Evolutionary conservation across 176 grass and related monocot genomes (phyloP), one percentile per base, ranked within the genome.

Genomic region (Puya raimondii): DNA sequence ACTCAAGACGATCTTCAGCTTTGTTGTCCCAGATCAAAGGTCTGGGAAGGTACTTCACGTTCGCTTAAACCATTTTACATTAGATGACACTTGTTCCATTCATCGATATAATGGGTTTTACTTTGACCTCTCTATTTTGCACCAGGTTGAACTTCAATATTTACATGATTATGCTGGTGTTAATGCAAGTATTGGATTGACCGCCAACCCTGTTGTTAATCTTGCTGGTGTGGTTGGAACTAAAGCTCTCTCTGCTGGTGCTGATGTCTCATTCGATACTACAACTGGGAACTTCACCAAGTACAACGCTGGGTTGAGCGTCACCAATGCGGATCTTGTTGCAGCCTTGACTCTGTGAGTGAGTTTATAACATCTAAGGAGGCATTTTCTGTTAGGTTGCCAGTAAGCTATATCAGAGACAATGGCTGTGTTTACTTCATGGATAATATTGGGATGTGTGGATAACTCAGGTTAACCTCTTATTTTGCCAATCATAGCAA

Each of bases 231-330:
- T 63, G 10, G 64, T 77, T 17, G 74, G 74, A 47, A 68, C 26
- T 23, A 77, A 69, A 59, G 20, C 33, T 61, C 15, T 69, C 10
- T 47, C 74, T 16, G 17, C 63, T 59, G 74, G 74, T 49, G 65
- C 74, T 61, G 74, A 77, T 77, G 74, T 77, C 18, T 51, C 74
- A 69, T 77, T 77, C 59, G 74, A 77, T 23, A 69, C 74, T 50
- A 65, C 74, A 42, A 61, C 27, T 69, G 74, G 74, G 52, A 69
- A 77, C 33, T 77, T 77, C 18, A 68, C 33, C 65, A 77, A 77
- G 65, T 77, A 59, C 74, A 77, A 77, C 61, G 65, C 65, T 77
- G 74, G 74, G 22, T 77, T 77, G 74, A 77, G 65, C 53, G 47
- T 77, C 65, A 77, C 13, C 4, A 63, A 77, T 69, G 65, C 27